Percentiles rank a stretch among this genome's conserved stretches.
These are phyloP conservation scores for Sclerotinia trifoliorum DNA, from an alignment of 2,329 filamentous ascomycete genomes.

Conservation along the genomic window DNA sequence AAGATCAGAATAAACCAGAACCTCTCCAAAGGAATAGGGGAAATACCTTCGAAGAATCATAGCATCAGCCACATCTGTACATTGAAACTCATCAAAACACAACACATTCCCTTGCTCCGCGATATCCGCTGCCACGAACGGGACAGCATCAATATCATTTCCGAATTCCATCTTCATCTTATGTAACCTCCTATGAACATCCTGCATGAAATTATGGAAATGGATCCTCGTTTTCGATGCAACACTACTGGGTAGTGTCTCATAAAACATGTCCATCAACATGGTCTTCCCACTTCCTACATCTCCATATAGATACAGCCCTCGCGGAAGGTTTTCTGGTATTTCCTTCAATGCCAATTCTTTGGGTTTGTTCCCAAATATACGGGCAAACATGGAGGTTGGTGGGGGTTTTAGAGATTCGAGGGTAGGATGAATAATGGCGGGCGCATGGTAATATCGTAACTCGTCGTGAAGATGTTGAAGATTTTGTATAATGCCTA, in stretches of 20 bases:
- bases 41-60: constrained; percentile 83
- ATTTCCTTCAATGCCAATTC: constrained; percentile 51
- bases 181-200: constrained; percentile 88
- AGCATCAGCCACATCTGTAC: constrained; percentile 95
- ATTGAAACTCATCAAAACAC: constrained; percentile 99
- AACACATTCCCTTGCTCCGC: constrained; percentile 80
- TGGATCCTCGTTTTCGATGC: constrained; percentile 87
- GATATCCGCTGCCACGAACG: constrained; percentile 92
- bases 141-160: constrained; percentile 84
- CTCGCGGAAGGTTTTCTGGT: constrained; percentile 74
- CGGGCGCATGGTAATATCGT: constrained; percentile 67
- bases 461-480: constrained; percentile 88
- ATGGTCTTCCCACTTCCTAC: constrained; percentile 98
- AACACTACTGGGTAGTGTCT: constrained; percentile 80
- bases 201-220: constrained; percentile 99
- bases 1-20: constrained; percentile 15
- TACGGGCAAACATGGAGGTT: constrained; percentile 55
- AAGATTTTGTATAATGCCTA: constrained; percentile 83
- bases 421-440: constrained; percentile 73
- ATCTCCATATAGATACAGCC: constrained; percentile 93
- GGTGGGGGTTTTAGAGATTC: constrained; percentile 62
- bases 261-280: constrained; percentile 98
- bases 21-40: neutral
- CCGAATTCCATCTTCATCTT: constrained; percentile 86
- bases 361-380: constrained; percentile 53